A percentile compares a stretch with the other conserved stretches of the same genome.
Evolutionary conservation across 352 stramenopile genomes (phyloP).

Genomic region (Phytophthora constricta): DNA sequence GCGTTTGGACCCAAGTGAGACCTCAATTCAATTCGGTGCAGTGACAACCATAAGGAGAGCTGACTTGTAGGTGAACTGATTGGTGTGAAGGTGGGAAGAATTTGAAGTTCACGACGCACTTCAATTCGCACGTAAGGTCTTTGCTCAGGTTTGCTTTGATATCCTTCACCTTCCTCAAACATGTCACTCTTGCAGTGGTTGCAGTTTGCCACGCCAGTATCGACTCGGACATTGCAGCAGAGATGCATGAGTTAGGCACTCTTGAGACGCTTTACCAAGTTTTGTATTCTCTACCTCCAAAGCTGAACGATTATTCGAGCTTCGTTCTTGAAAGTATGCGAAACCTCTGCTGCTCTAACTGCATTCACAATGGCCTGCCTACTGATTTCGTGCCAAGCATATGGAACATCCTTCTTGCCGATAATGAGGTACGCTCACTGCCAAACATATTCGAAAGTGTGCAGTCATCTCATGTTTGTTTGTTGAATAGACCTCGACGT

Average conservation of each 20-base stretch:
- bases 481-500: neutral
- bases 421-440: slow-evolving; percentile 11
- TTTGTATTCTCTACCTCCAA: slow-evolving; percentile 26
- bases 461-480: neutral
- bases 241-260: slow-evolving; percentile 49
- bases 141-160: neutral
- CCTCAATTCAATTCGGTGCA: neutral
- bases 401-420: slow-evolving; percentile 38
- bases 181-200: slow-evolving; percentile 41
- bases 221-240: slow-evolving; percentile 48
- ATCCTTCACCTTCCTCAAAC: neutral
- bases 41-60: neutral
- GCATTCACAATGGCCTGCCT: slow-evolving; percentile 16
- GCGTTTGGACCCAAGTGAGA: slow-evolving; percentile 41
- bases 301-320: slow-evolving; percentile 20
- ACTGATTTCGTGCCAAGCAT: slow-evolving; percentile 28
- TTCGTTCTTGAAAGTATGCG: slow-evolving; percentile 55
- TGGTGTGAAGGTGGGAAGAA: slow-evolving; percentile 46
- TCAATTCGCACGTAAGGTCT: slow-evolving; percentile 49
- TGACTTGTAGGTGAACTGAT: neutral
- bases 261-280: slow-evolving; percentile 41
- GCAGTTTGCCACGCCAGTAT: slow-evolving; percentile 67
- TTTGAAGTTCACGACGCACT: slow-evolving; percentile 65
- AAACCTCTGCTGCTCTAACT: slow-evolving; percentile 53
- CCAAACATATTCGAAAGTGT: neutral